A percentile compares a stretch with the other conserved stretches of the same genome.
phyloP scores from a whole-genome alignment of 2,329 filamentous ascomycete species.

The Ceratocystis variospora region DNA sequence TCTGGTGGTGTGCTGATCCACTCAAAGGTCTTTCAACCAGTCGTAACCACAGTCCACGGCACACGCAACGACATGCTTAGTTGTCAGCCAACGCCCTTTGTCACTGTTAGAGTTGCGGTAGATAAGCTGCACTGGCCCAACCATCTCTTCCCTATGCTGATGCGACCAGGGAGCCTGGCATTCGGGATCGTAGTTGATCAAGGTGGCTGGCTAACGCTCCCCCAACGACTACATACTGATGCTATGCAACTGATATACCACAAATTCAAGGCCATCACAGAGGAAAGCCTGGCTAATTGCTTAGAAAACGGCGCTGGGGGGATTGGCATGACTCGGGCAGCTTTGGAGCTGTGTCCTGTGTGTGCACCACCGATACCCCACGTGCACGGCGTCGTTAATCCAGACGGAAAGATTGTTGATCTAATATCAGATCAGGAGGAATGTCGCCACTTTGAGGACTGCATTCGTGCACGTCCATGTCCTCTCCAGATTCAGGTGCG shows the following conservation, averaged over 20 bases:
- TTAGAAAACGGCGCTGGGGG: background rate
- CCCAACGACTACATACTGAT: constrained; percentile 8
- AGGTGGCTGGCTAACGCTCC: constrained; percentile 13
- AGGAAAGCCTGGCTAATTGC: background rate
- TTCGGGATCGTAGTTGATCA: background rate
- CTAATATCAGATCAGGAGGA: constrained; percentile 11
- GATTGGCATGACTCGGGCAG: background rate
- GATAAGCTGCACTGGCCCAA: constrained; percentile 6
- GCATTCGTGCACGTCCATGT: constrained; percentile 12
- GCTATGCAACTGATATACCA: constrained; percentile 12
- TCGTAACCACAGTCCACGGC: background rate
- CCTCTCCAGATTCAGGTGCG: constrained; percentile 15
- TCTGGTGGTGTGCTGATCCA: background rate
- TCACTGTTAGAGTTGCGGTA: constrained; percentile 3
- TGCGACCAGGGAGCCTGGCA: constrained; percentile 2
- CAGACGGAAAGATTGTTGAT: constrained; percentile 14
- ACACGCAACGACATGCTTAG: background rate
- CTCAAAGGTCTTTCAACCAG: background rate
- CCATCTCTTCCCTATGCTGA: constrained; percentile 1
- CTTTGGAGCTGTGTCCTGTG: background rate
- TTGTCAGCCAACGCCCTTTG: constrained; percentile 4
- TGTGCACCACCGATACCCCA: constrained; percentile 10
- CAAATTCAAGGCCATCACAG: constrained; percentile 8
- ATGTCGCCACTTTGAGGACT: constrained; percentile 17
- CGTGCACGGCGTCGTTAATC: constrained; percentile 8